Conservation (phyloP, 352 stramenopile genomes). For the Globisporangium solare region DNA sequence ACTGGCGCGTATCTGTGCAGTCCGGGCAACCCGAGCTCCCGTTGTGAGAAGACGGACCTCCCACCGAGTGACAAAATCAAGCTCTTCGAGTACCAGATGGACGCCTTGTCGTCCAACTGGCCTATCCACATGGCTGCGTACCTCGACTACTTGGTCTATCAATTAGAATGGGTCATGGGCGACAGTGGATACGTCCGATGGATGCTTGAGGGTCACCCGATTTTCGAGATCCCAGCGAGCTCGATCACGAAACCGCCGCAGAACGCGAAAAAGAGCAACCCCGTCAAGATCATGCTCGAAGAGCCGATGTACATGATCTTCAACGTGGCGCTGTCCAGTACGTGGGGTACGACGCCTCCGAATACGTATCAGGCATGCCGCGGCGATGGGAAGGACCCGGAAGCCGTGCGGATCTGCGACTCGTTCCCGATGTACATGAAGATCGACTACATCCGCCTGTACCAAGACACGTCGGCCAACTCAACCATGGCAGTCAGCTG, state of each 20-base stretch:
- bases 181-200: constrained; percentile 35
- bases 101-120: constrained; percentile 92
- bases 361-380: constrained; percentile 16
- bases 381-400: constrained; percentile 19
- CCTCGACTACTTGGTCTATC: constrained; percentile 37
- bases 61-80: constrained; percentile 24
- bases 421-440: no score
- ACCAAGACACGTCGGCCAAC: constrained; percentile 49
- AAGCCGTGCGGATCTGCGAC: constrained; percentile 46
- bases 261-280: constrained; percentile 30
- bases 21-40: constrained; percentile 34
- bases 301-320: constrained; percentile 92
- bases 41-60: constrained; percentile 17
- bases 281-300: constrained; percentile 80
- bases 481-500: constrained; percentile 25
- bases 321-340: constrained; percentile 89
- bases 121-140: constrained; percentile 62
- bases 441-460: constrained; percentile 86
- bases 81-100: constrained; percentile 81
- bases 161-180: constrained; percentile 30
- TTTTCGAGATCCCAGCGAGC: constrained; percentile 73
- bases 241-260: constrained; percentile 35
- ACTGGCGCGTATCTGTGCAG: constrained; percentile 50
- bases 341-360: constrained; percentile 24
- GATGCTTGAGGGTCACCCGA: constrained; percentile 63